phyloP scores from a whole-genome alignment of 108 stramenopile genomes.

The Cyclotella cryptica region DNA sequence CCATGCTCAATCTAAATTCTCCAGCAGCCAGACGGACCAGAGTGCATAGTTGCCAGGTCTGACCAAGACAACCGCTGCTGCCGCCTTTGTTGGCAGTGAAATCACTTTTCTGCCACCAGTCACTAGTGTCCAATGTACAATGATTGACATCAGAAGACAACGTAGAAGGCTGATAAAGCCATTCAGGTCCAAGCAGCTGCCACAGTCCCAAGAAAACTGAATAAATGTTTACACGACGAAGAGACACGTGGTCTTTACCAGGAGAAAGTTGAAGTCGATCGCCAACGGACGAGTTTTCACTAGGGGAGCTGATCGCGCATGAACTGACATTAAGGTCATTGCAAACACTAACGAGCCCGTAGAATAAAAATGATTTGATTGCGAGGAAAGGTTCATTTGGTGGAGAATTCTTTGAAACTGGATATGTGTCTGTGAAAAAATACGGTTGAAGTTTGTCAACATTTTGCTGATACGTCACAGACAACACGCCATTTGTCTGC shows the following conservation, averaged over 20 bases:
- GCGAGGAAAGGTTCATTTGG: background rate
- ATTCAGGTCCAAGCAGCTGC: constrained; percentile 43
- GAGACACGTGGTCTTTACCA: background rate
- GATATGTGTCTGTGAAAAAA: background rate
- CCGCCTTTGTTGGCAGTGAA: background rate
- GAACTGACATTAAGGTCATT: constrained; percentile 6
- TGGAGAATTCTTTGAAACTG: background rate
- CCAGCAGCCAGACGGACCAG: constrained; percentile 46
- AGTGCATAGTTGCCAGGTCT: constrained; percentile 44
- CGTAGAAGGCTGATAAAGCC: constrained; percentile 26
- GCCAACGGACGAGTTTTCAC: background rate
- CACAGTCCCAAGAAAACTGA: constrained; percentile 33
- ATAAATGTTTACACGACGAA: constrained; percentile 33
- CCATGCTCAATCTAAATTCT: constrained; percentile 43
- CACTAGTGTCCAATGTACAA: background rate
- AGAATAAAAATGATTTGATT: constrained; percentile 45
- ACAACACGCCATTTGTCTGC: background rate
- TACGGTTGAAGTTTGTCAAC: constrained; percentile 1
- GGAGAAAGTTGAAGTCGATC: background rate
- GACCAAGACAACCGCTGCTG: constrained; percentile 25
- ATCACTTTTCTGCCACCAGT: constrained; percentile 14
- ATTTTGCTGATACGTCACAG: constrained; percentile 1
- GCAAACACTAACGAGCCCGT: constrained; percentile 36
- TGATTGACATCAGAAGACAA: background rate
- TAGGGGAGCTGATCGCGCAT: no score